Evolutionary conservation across 345 rosid species (phyloP).

Genomic region (Salix suchowensis): DNA sequence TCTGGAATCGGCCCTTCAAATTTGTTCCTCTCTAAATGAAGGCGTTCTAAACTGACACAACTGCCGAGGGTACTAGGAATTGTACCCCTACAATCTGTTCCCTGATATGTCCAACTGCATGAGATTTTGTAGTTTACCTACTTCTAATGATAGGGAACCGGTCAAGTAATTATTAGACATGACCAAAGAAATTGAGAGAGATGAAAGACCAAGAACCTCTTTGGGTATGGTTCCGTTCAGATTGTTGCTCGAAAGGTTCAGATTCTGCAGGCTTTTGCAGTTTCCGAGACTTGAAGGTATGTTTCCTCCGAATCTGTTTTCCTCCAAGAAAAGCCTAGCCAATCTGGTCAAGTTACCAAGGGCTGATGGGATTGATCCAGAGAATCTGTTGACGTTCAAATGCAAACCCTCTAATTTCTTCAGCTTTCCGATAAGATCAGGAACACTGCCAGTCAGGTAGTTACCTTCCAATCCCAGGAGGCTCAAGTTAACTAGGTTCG

Average conservation of each 20-base stretch:
- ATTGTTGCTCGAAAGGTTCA: slow-evolving; percentile 27
- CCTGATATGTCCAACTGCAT: slow-evolving; percentile 18
- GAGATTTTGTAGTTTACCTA: slow-evolving; percentile 14
- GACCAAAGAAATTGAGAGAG: slow-evolving; percentile 25
- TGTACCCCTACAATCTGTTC: slow-evolving; percentile 22
- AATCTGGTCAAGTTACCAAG: slow-evolving; percentile 18
- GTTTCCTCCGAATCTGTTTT: slow-evolving; percentile 23
- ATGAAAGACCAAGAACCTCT: slow-evolving; percentile 24
- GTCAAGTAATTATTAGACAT: slow-evolving; percentile 27
- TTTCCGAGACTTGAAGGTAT: slow-evolving; percentile 32
- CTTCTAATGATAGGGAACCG: slow-evolving; percentile 26
- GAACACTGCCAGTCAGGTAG: slow-evolving; percentile 19
- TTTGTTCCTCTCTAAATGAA: slow-evolving; percentile 10
- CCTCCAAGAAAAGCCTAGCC: slow-evolving; percentile 19
- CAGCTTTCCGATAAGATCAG: slow-evolving; percentile 16
- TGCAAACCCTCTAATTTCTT: slow-evolving; percentile 5
- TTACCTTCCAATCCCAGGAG: slow-evolving; percentile 15
- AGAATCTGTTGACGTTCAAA: slow-evolving; percentile 6
- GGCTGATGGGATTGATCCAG: slow-evolving; percentile 15
- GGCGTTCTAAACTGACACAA: slow-evolving; percentile 14
- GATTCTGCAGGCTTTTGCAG: slow-evolving; percentile 10
- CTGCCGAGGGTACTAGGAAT: slow-evolving; percentile 23
- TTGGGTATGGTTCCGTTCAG: slow-evolving; percentile 32
- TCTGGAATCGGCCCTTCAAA: slow-evolving; percentile 20
- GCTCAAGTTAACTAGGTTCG: slow-evolving; percentile 8